A percentile compares a stretch with the other conserved stretches of the same genome.
These are phyloP conservation scores for Sindora glabra DNA, from an alignment of 306 rosid genomes.

Conservation along the genomic window DNA sequence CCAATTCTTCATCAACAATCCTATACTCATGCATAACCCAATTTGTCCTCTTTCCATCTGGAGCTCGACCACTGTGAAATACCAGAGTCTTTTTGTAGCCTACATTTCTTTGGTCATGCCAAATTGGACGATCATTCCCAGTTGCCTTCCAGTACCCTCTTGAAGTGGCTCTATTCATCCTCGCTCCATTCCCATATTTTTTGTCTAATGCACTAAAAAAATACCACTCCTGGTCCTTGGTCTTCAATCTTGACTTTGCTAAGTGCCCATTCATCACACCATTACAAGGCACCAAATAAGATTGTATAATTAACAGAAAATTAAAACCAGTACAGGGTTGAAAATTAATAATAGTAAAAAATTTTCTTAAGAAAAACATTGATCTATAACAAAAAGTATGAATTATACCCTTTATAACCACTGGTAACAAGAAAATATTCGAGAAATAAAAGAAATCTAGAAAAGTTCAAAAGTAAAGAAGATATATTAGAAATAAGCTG, in stretches of 20 bases:
- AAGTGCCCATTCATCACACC: slow-evolving; percentile 12
- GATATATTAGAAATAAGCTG: not conserved
- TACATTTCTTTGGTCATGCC: slow-evolving; percentile 48
- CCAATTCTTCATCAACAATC: slow-evolving; percentile 71
- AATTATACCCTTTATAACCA: not conserved
- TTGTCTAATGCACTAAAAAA: slow-evolving; percentile 93
- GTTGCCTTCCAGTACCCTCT: slow-evolving; percentile 98
- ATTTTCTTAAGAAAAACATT: not conserved
- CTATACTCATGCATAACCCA: slow-evolving; percentile 99
- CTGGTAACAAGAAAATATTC: not conserved
- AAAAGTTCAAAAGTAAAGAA: not conserved
- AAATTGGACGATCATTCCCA: slow-evolving; percentile 81
- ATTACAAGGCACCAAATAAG: not conserved
- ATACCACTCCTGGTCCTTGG: slow-evolving; percentile 98
- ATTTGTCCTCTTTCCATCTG: slow-evolving; percentile 84
- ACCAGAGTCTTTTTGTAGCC: slow-evolving; percentile 95
- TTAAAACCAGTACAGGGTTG: too few relatives aligned
- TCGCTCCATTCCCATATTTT: slow-evolving; percentile 98
- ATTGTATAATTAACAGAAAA: not conserved
- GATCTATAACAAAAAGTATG: too few relatives aligned
- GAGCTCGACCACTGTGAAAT: slow-evolving; percentile 94
- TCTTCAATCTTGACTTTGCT: slow-evolving; percentile 92
- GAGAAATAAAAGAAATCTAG: not conserved
- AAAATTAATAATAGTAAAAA: too few relatives aligned
- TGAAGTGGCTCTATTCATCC: slow-evolving; percentile 93